Evolutionary conservation across 306 rosid species (phyloP), one percentile per base, ranked within the genome.

Genomic region (Clitoria ternatea): DNA sequence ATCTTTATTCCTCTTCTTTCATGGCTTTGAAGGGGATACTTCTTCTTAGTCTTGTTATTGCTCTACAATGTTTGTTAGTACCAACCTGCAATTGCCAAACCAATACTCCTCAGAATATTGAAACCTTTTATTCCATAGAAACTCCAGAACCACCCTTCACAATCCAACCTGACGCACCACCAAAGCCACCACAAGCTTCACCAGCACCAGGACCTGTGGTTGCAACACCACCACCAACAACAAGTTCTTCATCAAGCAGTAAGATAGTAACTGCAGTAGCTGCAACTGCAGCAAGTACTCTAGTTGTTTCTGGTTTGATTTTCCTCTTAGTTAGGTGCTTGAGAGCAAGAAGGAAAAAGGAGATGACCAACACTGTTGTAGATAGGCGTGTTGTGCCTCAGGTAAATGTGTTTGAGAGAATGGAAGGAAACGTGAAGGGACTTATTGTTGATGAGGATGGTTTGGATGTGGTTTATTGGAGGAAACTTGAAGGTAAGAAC

Each of bases 381-480:
- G 74, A 71, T 66, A 73, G 75, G 75, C 64, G 77, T 15, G 80
- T 53, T 24, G 81, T 54, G 61, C 84, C 74, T 49, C 77, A 64
- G 43, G 50, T 10, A 1, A 77, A 65, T 4, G 87, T 79, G 69
- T 78, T 83, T 49, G 74, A 72, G 20, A 57, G 84, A 75, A 71
- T 76, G 13, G 86, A 79, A n/a, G 96, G 85, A 2, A 83, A 80
- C 66, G 48, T 84, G 0, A 90, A 78, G 45, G 97, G 92, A 9
- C 66, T 87, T 27, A 77, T 95, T 63, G 93, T 95, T 48, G 99
- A 95, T 77, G 99, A 91, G 77, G 80, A 85, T 73, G 99, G 99
- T 48, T 86, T 95, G 30, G 99, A 95, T 78, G 99, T 95, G 64
- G 50, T 91, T 69, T 91, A 91, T 65, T 95, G 96, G 99, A 86